Evolutionary conservation across 83 land plant species (phyloP).

Genomic region (Diphasiastrum complanatum): DNA sequence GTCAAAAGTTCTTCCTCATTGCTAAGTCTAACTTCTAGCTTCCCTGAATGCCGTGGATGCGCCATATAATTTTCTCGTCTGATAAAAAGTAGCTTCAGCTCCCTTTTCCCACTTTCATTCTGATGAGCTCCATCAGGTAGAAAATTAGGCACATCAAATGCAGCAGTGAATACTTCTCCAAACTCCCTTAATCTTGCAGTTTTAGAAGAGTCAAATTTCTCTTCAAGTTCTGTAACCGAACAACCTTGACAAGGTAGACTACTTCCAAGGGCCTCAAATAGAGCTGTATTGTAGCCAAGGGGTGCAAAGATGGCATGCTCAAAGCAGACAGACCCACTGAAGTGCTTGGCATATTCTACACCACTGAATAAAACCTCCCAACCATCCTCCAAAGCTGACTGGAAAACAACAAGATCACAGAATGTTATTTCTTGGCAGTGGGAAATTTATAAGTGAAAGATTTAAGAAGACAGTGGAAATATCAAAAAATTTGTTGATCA

Average conservation of each 20-base stretch:
- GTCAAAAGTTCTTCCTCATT: constrained; percentile 79
- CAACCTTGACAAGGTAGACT: constrained; percentile 55
- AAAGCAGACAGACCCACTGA: constrained; percentile 75
- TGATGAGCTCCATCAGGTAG: constrained; percentile 2
- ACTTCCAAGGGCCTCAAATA: constrained; percentile 62
- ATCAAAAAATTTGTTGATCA: too few species aligned
- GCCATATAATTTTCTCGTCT: constrained; percentile 92
- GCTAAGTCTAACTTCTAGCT: constrained; percentile 65
- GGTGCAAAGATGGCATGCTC: constrained; percentile 77
- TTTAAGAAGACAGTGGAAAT: too few species aligned
- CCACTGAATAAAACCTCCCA: constrained; percentile 82
- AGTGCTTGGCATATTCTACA: constrained; percentile 64
- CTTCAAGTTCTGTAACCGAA: constrained; percentile 39
- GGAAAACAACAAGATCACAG: constrained; percentile 7
- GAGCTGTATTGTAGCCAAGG: constrained; percentile 77
- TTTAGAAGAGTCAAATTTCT: constrained; percentile 38
- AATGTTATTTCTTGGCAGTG: too few species aligned
- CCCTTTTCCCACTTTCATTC: neutral
- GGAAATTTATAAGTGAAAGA: too few species aligned
- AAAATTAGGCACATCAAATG: constrained; percentile 32
- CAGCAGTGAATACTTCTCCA: constrained; percentile 81
- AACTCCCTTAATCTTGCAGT: constrained; percentile 84
- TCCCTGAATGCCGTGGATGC: constrained; percentile 91
- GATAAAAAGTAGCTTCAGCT: constrained; percentile 59
- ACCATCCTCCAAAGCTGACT: constrained; percentile 85